Evolutionary conservation across 23 red algal species (phyloP), one percentile per base, ranked within the genome.

Genomic region (Cyanidioschyzon merolae): DNA sequence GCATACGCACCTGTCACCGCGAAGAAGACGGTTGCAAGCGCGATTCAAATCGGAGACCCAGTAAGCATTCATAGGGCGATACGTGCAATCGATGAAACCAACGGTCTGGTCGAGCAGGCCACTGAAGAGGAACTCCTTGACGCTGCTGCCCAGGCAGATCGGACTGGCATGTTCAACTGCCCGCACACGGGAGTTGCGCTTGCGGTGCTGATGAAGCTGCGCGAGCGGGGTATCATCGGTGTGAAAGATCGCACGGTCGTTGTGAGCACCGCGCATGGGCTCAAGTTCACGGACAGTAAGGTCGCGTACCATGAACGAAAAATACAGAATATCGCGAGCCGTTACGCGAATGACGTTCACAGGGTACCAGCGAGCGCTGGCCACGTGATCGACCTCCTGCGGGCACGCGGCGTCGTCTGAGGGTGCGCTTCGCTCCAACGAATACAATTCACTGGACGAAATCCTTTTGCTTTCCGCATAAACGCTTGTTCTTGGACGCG

Each of bases 101-200:
- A 89, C 39, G 94, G 94, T 29, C 85, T 98, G 38, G 94, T 98
- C 21, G 94, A 90, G 50, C 84, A 98, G 77, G 88, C 94, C 7
- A 89, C 79, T 3, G 94, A 98, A 79, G 94, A 98, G 79, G 94
- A 98, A 74, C 85, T 98, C 21, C 90, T 98, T 85, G 94, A 98
- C 68, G 82, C 76, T 24, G 84, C 83, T 24, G 94, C 94, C 31
- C 82, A 83, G 25, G 94, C 88, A 0, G 94, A 98, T 78, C 80
- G 88, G 32, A 98, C 94, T 39, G 94, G 94, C 7, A 98, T 98
- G 94, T 98, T 98, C 67, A 98, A 98, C 79, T 98, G 94, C 41
- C 94, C 94, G 35, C 94, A 98, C 76, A 98, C 94, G 37, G 94
- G 94, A 7, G 94, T 98, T 2, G 94, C 94, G 59, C 87, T 98